Base-by-base conservation (phyloP, 345 rosid species). In the Aquilaria sinensis region DNA sequence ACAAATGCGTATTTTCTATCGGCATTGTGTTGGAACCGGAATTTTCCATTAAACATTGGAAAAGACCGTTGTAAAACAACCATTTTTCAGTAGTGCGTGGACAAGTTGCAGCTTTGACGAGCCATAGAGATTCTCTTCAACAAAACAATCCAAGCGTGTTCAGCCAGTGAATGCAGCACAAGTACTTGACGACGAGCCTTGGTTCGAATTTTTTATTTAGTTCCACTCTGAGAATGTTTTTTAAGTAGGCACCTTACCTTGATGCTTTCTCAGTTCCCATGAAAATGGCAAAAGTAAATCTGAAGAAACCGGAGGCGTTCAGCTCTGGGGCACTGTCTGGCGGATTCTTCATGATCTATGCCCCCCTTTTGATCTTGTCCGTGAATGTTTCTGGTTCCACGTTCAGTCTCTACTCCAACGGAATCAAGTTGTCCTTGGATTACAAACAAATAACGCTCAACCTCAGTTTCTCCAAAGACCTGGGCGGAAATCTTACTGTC, bases 401-500 rank as follows among this genome's bases (percentile, higher is more conserved):
- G 83, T 83, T 80, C 67, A 69, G 81, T 67, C 61, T 72, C 47
- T 83, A 83, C 67, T 83, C 88, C 5, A 58, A 43, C 30, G 85
- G 78, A 37, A 76, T 80, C 69, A 83, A 83, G 51, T 7, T 51
- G 33, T 60, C 72, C 14, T 62, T 80, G 48, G 77, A 67, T 54
- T 83, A 83, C 34, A 78, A 83, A 57, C 88, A 83, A 64, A 70
- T 83, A 10, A 80, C 85, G 16, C 72, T 80, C 60, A 78, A 78
- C 53, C 56, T 83, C 2, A 66, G 80, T 65, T 83, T 80, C 75
- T 78, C 78, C 61, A 78, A 78, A 72, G 83, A 83, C 74, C 72
- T 83, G 43, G 85, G 85, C 47, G 80, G 75, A 58, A 83, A 83
- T 66, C 78, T 80, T 1, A 83, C 81, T 14, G 53, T 83, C 60